Base-by-base conservation (phyloP, 2,329 filamentous ascomycete species). In the Claviceps fusiformis region DNA sequence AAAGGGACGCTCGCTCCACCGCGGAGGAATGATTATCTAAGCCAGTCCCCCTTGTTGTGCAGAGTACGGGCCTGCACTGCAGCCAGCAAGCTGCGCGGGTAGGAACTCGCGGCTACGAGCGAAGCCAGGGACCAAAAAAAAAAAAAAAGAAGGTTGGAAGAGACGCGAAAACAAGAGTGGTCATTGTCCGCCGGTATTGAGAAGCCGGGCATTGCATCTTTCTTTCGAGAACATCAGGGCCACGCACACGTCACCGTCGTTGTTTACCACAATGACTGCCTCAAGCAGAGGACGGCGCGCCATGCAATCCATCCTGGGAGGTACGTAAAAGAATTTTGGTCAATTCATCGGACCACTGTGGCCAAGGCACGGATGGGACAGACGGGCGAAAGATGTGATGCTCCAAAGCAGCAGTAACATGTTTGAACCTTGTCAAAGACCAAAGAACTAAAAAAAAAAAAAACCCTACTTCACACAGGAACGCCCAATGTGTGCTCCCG, bases 271-370 rank as follows among this genome's bases (percentile, higher is more conserved):
- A 17, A 67, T 83, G 80, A 71, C 76, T 61, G 74, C 76, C 61
- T 75, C 78, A 63, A 80, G 79, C 71, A 78, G 79, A 73, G 78
- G 80, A 60, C 68, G 75, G 60, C 73, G 69, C 64, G 73, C 74
- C 65, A 67, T 75, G 57, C 71, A 74, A 62, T 71, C 72, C 59
- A 68, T 77, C 54, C 62, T 82, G 56, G 72, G 73, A 65, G 72
- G 81, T 83, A 64, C 65, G 76, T 24, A 11, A 44, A 33, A 17
- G 31, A 49, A 24, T 37, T 33, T 35, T 49, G 47, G 47, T 33
- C 27, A n/a, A n/a, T 13, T 46, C 27, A 41, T n/a, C 54, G 41
- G 51, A 55, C 11, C 8, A 24, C 27, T 11, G 6, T n/a, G 5
- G 8, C 31, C 41, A 47, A 46, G 39, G 19, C 33, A 17, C 11